Evolutionary conservation across 1,284 basidiomycete species (phyloP), one percentile per base, ranked within the genome.

Genomic region (Schizophyllum amplum): DNA sequence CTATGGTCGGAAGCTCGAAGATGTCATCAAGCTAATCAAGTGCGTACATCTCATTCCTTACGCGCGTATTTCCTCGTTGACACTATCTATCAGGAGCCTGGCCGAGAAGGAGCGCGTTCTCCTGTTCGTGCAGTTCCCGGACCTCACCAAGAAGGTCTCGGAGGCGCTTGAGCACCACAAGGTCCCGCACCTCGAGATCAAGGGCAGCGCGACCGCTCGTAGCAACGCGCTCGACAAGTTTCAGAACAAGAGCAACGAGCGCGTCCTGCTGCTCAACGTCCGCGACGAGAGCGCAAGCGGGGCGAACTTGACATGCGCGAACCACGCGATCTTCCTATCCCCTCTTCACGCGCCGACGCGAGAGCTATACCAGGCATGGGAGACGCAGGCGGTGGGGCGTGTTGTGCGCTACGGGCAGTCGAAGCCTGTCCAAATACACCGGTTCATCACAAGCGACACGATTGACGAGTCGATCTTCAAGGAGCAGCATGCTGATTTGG

Each of bases 241-340:
- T 81, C 92, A 97, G 72, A 81, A 87, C 58, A 76, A 83, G 47
- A 81, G 84, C 62, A 74, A 79, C 56, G 84, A 86, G 62, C 86
- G 92, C 7, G 93, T 97, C 1, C 76, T 98, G 26, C 76, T 98
- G 55, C 76, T 98, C 59, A 93, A 92, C 65, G 89, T 96, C 60
- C 94, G 91, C 80, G 93, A 96, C 70, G 92, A 96, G 68, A 93
- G 89, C 59, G 94, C 94, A 1, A 92, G 92, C 53, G 94, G 94
- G 53, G 86, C 92, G 62, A 98, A 98, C 69, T 72, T 98, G 65
- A 97, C 94, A 1, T 86, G 83, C 20, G 94, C 95, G 15, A 98
- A 95, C 72, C 93, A 96, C 66, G 94, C 92, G 33, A 89, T 98
- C 67, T 98, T 98, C 79, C 76, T 98, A 54, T 94, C 92, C 3